Base-by-base conservation (phyloP, 2,329 filamentous ascomycete genomes). In the Juglanconis juglandina region DNA sequence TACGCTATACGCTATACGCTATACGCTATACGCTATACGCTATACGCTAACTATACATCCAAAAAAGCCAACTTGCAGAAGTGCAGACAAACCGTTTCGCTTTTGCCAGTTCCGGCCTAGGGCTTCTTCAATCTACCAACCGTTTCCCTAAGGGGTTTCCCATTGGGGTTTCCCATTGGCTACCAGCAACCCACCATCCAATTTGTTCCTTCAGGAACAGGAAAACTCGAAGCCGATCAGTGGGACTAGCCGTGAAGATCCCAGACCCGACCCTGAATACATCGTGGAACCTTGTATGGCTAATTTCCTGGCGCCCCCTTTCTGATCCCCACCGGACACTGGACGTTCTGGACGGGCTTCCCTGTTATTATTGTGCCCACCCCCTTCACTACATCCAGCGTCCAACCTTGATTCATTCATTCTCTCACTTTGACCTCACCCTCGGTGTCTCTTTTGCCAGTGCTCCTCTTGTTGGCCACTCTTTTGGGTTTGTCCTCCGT, bases 391-490 rank as follows among this genome's bases (percentile, higher is more conserved):
- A 30, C n/a, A 3, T 47, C 44, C 44, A 47, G 13, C 14, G 44
- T 14, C n/a, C 44, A n/a, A 6, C 17, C 44, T 24, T 47, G 32
- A 35, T 35, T 55, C 35, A 37, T 39, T 47, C n/a, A 56, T 13
- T 68, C 67, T 13, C 66, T 65, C 3, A 49, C 50, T 24, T 63
- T 62, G 2, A 67, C 66, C 3, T 66, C 53, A 6, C 66, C 66
- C 5, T 63, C 65, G 11, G 39, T 9, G 53, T 49, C 32, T 59
- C 50, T 60, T 65, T 66, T 33, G 10, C 24, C 32, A 10, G 24
- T 13, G 8, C 37, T 41, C 32, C 47, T 55, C 53, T 55, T 33
- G 41, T 55, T 55, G 53, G 53, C 37, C 53, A 34, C 42, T 33
- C 33, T 47, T 46, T 30, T 35, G 53, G 53, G 53, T 55, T 46